These are phyloP conservation scores for Chenopodium quinoa DNA, from an alignment of 148 eudicot genomes.

Conservation along the genomic window DNA sequence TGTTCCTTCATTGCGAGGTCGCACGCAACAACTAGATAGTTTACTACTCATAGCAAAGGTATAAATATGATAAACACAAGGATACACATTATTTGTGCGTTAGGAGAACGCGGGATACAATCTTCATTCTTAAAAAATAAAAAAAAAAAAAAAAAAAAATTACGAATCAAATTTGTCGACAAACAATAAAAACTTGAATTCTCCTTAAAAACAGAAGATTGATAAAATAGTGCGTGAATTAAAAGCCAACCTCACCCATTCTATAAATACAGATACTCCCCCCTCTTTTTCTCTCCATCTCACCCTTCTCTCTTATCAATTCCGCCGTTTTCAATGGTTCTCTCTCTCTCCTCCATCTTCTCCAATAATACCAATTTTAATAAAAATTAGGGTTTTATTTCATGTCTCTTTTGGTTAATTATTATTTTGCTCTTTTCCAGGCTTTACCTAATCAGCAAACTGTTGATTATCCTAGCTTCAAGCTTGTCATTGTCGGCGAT, in stretches of 20 bases:
- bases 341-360: neutral
- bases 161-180: too few species aligned
- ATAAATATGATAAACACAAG: too few species aligned
- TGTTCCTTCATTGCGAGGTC: too few species aligned
- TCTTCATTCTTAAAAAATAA: neutral
- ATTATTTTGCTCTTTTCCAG: constrained; percentile 1
- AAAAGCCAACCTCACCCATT: neutral
- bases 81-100: neutral
- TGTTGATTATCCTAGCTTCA: constrained; percentile 19
- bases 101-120: neutral
- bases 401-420: neutral
- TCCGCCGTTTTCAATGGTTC: constrained; percentile 1
- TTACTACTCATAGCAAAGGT: too few species aligned
- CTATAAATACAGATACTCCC: neutral
- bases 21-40: too few species aligned
- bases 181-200: too few species aligned
- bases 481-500: constrained; percentile 29
- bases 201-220: neutral
- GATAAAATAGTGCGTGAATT: constrained; percentile 1
- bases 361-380: neutral
- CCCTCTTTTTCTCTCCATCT: neutral
- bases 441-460: constrained; percentile 14
- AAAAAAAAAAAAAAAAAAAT: too few species aligned
- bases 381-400: neutral
- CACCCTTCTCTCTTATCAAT: neutral